Evolutionary conservation across 2,329 filamentous ascomycete species (phyloP), one percentile per base, ranked within the genome.

Genomic region (Blastomyces emzantsi): DNA sequence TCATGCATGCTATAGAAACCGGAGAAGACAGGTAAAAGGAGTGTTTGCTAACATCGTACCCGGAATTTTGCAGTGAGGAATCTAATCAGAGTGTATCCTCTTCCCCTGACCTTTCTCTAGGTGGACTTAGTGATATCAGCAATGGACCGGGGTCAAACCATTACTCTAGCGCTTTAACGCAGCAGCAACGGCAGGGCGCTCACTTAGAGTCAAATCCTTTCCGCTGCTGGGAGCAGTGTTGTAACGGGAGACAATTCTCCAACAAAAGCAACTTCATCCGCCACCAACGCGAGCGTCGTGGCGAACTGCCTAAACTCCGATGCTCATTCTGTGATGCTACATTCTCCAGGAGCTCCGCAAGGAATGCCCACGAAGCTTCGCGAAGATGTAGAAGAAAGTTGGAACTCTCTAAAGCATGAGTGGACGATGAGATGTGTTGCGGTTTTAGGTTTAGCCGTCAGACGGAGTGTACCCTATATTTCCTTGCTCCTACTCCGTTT

Each of bases 181-280:
- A n/a, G 41, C 41, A 45, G 15, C 41, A 45, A 19, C 41, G 7
- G 17, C 41, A 19, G 15, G 17, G 17, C 41, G 5, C 41, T 19
- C 5, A 45, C 19, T 45, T 17, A 45, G 41, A 19, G 17, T 45
- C 41, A 45, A 19, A 19, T 45, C 41, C 41, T 45, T 45, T 60
- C 57, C 22, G 30, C 33, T 60, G 57, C 57, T 60, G 57, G 57
- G 57, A 60, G 5, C 22, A 41, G n/a, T 60, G 57, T 22, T 60
- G 57, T 22, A 60, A 60, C 33, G 57, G 57, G 30, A 33, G 57
- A 45, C 33, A 60, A 17, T 60, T 60, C 30, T 60, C 57, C 25
- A 60, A 60, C 22, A 60, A 60, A 39, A 60, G 57, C 43, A 60
- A 60, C 39, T 43, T 60, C 33, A 45, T 47, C n/a, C 57, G 57